Conservation (phyloP, 1,139 yeast genomes). For the Eremothecium gossypii region DNA sequence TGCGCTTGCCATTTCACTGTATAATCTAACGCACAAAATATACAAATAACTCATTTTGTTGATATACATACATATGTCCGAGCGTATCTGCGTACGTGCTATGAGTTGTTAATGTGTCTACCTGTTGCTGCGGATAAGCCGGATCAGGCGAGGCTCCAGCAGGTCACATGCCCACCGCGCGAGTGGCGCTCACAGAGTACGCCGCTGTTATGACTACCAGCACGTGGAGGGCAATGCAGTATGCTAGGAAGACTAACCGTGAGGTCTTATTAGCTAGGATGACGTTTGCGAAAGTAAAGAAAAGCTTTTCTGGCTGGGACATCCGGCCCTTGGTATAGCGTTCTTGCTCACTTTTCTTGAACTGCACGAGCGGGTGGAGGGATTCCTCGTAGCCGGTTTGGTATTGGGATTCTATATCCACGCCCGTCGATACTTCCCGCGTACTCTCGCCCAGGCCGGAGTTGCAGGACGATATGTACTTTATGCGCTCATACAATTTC, state of each 20-base stretch:
- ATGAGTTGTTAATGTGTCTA: neutral
- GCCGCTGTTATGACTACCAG: conserved; percentile 46
- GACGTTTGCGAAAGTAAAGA: conserved; percentile 63
- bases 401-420: conserved; percentile 50
- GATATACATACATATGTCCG: neutral
- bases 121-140: neutral
- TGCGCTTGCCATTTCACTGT: conserved; percentile 7
- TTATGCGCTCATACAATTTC: conserved; percentile 70
- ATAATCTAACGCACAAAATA: conserved; percentile 10
- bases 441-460: conserved; percentile 9
- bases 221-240: conserved; percentile 68
- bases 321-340: conserved; percentile 56
- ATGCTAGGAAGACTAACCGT: conserved; percentile 61
- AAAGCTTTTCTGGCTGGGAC: conserved; percentile 73
- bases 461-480: conserved; percentile 55
- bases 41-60: conserved; percentile 2
- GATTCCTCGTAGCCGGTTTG: conserved; percentile 64
- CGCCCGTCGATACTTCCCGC: conserved; percentile 7
- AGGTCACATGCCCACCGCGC: neutral
- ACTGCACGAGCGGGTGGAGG: conserved; percentile 75
- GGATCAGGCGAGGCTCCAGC: neutral
- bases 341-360: conserved; percentile 69
- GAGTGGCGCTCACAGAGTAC: conserved; percentile 2
- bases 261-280: conserved; percentile 66
- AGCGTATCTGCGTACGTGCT: neutral